Conservation (phyloP, 805 yeast species). For the Ogataea henricii region DNA sequence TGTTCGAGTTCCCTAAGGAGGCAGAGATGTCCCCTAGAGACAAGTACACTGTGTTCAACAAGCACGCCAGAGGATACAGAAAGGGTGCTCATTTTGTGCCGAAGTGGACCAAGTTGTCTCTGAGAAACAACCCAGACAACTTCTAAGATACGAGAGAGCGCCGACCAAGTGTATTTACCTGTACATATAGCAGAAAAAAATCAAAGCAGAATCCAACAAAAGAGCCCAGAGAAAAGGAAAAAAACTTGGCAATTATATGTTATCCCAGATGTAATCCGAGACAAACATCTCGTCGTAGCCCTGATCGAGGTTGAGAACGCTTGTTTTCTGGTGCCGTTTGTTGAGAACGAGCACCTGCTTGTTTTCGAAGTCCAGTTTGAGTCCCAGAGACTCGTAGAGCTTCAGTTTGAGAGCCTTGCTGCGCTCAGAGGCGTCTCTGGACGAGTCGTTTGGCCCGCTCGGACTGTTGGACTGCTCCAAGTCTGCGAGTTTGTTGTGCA, state of each 20-base stretch:
- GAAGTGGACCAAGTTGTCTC: constrained; percentile 85
- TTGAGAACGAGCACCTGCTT: constrained; percentile 52
- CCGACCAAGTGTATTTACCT: constrained; percentile 4
- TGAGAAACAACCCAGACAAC: constrained; percentile 76
- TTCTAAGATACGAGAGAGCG: constrained; percentile 40
- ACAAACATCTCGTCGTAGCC: constrained; percentile 68
- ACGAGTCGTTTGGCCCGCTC: constrained; percentile 13
- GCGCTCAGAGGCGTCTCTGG: constrained; percentile 32
- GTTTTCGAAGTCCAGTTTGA: constrained; percentile 45
- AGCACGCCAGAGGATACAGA: constrained; percentile 74
- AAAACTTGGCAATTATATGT: constrained; percentile 36
- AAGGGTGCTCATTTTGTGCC: constrained; percentile 87
- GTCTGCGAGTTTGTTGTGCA: constrained; percentile 31
- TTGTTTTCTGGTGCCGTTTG: constrained; percentile 46
- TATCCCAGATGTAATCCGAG: constrained; percentile 80
- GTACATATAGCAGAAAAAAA: constrained; percentile 13
- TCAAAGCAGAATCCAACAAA: background rate
- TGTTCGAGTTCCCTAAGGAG: constrained; percentile 70
- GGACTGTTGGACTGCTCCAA: constrained; percentile 19
- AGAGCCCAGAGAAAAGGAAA: too few species aligned
- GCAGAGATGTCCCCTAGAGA: constrained; percentile 76
- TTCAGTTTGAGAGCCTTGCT: constrained; percentile 55
- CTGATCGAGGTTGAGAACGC: constrained; percentile 50
- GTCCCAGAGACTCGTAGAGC: constrained; percentile 61
- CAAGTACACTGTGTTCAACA: constrained; percentile 85